phyloP scores from a whole-genome alignment of 2,329 filamentous ascomycete genomes.

The Dichotomopilus funicola region DNA sequence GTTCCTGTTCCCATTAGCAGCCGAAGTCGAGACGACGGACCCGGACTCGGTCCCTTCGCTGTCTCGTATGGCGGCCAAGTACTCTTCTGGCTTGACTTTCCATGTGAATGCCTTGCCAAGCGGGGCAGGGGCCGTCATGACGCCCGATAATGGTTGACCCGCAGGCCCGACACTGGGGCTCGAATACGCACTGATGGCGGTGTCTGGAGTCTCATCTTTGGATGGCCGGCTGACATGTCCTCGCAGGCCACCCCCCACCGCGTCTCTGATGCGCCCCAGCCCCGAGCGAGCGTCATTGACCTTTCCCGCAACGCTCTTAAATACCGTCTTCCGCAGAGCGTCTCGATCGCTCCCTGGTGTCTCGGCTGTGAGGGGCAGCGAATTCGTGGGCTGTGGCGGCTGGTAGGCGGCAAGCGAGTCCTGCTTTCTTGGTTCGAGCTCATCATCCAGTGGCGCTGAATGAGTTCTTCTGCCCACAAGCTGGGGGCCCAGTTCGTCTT shows the following conservation, averaged over 20 bases:
- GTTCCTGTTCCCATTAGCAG: not conserved
- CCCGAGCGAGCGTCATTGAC: slow-evolving; percentile 77
- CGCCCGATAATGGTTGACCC: slow-evolving; percentile 30
- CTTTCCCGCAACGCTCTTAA: slow-evolving; percentile 73
- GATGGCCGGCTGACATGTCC: slow-evolving; percentile 50
- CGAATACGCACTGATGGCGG: slow-evolving; percentile 24
- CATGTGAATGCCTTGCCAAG: slow-evolving; percentile 52
- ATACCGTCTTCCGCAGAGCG: slow-evolving; percentile 57
- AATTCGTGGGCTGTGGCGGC: slow-evolving; percentile 35
- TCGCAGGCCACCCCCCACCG: slow-evolving; percentile 57
- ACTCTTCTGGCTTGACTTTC: slow-evolving; percentile 59
- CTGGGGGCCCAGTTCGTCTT: slow-evolving; percentile 26
- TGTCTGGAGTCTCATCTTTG: slow-evolving; percentile 46
- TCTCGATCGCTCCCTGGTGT: slow-evolving; percentile 48
- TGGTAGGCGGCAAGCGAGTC: slow-evolving; percentile 40
- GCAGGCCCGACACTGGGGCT: slow-evolving; percentile 32
- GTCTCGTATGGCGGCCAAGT: slow-evolving; percentile 38
- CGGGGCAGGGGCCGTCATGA: slow-evolving; percentile 34
- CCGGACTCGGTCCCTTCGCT: slow-evolving; percentile 24
- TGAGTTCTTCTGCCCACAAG: slow-evolving; percentile 41
- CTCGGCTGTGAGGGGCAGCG: slow-evolving; percentile 42
- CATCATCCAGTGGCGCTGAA: slow-evolving; percentile 47
- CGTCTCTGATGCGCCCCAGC: slow-evolving; percentile 78
- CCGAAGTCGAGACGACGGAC: slow-evolving; percentile 12
- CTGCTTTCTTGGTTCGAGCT: slow-evolving; percentile 40